A percentile compares a stretch with the other conserved stretches of the same genome.
phyloP scores from a whole-genome alignment of 495 filamentous ascomycete genomes.

The Acidomyces sp. region DNA sequence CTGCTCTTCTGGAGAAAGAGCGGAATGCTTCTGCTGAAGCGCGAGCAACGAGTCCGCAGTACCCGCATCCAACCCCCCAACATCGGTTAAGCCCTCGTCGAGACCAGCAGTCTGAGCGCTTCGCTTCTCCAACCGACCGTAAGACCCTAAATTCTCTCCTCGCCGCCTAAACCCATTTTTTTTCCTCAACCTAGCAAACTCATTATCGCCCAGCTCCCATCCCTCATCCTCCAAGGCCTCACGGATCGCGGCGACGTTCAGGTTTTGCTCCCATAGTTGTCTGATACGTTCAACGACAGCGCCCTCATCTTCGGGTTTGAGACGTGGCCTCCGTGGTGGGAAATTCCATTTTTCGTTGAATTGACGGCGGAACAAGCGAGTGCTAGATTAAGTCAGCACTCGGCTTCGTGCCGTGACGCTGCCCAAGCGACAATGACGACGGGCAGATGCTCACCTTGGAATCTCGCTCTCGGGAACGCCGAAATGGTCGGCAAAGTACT shows the following conservation, averaged over 20 bases:
- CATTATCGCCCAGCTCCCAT: constrained; percentile 54
- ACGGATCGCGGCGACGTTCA: constrained; percentile 58
- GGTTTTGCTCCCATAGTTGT: constrained; percentile 65
- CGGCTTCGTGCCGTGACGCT: too few species aligned
- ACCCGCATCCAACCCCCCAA: background rate
- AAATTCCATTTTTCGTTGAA: constrained; percentile 47
- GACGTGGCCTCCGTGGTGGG: constrained; percentile 49
- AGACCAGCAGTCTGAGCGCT: background rate
- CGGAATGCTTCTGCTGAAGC: background rate
- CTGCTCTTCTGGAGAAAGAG: constrained; percentile 21
- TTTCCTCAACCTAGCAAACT: constrained; percentile 51
- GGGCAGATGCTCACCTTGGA: constrained; percentile 32
- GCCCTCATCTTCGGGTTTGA: constrained; percentile 50
- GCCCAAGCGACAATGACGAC: too few species aligned
- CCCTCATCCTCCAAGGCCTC: constrained; percentile 55
- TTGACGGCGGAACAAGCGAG: constrained; percentile 9
- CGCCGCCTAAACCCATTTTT: constrained; percentile 53
- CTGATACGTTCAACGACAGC: constrained; percentile 52
- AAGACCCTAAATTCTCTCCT: constrained; percentile 45
- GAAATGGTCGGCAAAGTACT: constrained; percentile 15
- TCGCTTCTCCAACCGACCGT: constrained; percentile 10
- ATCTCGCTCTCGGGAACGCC: constrained; percentile 9
- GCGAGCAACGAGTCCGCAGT: background rate
- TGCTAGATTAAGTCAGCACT: too few species aligned
- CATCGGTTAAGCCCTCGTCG: background rate